Evolutionary conservation across 306 rosid species (phyloP).

Genomic region (Pueraria montana): DNA sequence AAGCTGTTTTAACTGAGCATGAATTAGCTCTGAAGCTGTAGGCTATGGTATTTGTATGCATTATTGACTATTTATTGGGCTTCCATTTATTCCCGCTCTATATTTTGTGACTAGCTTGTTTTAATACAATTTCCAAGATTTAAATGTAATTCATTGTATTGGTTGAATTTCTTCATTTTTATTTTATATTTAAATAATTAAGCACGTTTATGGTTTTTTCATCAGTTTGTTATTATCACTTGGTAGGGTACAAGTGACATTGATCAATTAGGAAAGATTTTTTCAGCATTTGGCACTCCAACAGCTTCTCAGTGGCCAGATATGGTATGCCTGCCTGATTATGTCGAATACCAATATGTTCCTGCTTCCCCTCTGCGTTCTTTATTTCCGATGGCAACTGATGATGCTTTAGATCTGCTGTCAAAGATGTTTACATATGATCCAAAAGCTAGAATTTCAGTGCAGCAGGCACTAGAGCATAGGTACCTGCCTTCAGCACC

Average conservation of each 20-base stretch:
- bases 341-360: slow-evolving; percentile 88
- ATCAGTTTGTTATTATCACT: slow-evolving; percentile 13
- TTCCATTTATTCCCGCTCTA: background rate
- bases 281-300: slow-evolving; percentile 91
- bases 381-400: slow-evolving; percentile 83
- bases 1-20: slow-evolving; percentile 9
- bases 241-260: slow-evolving; percentile 89
- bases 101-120: background rate
- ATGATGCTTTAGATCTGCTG: slow-evolving; percentile 83
- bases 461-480: slow-evolving; percentile 88
- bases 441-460: slow-evolving; percentile 87
- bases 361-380: slow-evolving; percentile 82
- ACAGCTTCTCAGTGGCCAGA: slow-evolving; percentile 91
- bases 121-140: background rate
- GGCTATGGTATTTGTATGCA: background rate
- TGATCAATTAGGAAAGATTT: slow-evolving; percentile 89
- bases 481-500: slow-evolving; percentile 60
- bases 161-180: slow-evolving; percentile 1
- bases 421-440: slow-evolving; percentile 93
- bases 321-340: slow-evolving; percentile 83
- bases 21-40: slow-evolving; percentile 10
- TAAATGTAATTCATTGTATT: background rate
- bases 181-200: slow-evolving; percentile 22
- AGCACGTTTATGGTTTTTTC: slow-evolving; percentile 27
- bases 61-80: background rate